Percentiles rank a stretch among this genome's conserved stretches.
These are phyloP conservation scores for Agrocybe pediades DNA, from an alignment of 768 basidiomycete genomes.

Conservation along the genomic window DNA sequence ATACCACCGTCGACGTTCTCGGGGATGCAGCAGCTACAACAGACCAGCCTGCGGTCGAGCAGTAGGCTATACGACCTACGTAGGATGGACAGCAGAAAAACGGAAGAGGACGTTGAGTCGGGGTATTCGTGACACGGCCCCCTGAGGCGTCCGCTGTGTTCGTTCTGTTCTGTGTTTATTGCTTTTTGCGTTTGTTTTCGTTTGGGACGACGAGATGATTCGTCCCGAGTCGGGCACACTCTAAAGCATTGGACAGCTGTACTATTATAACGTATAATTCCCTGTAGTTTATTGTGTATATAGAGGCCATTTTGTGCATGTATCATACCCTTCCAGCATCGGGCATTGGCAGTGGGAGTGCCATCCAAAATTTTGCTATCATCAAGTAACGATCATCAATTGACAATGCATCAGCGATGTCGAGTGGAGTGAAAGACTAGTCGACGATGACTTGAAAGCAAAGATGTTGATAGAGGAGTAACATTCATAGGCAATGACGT, in stretches of 20 bases:
- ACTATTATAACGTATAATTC: conserved; percentile 16
- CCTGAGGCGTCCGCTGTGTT: neutral
- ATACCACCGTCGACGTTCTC: conserved; percentile 18
- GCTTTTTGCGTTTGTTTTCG: no score
- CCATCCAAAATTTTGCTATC: no score
- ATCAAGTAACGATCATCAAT: no score
- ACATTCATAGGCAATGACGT: no score
- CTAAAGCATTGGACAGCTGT: conserved; percentile 11
- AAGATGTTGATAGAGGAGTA: no score
- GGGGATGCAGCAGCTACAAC: conserved; percentile 7
- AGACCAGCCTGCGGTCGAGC: conserved; percentile 12
- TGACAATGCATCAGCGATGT: no score
- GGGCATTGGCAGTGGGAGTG: neutral
- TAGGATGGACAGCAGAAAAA: neutral
- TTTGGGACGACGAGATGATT: no score
- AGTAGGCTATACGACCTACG: conserved; percentile 12
- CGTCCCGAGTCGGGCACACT: neutral
- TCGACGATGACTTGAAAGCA: no score
- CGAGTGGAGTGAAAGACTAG: no score
- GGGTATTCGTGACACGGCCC: conserved; percentile 13
- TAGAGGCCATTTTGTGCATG: conserved; percentile 10
- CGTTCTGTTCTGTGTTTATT: neutral
- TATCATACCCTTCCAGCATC: conserved; percentile 12
- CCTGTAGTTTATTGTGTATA: conserved; percentile 10
- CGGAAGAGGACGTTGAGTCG: conserved; percentile 15